These are phyloP conservation scores for Pittosporum tobira DNA, from an alignment of 129 eudicot species.

Conservation along the genomic window DNA sequence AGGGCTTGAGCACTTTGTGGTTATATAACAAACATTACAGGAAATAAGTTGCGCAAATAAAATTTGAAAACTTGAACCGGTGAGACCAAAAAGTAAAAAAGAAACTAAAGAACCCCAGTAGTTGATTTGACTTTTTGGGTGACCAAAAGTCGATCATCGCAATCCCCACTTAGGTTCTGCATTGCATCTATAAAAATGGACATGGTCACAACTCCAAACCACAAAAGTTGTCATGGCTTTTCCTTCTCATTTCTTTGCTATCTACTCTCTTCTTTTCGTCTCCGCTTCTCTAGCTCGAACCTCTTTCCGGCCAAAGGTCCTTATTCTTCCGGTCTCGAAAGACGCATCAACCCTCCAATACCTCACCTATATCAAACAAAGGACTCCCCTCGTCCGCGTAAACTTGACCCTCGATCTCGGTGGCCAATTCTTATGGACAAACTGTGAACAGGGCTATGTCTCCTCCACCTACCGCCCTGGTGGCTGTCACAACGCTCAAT, in stretches of 20 bases:
- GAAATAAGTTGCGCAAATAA: no score
- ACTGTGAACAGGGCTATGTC: constrained; percentile 27
- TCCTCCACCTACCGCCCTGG: constrained; percentile 20
- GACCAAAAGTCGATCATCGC: no score
- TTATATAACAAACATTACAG: no score
- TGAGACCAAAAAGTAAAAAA: no score
- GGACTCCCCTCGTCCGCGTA: constrained; percentile 31
- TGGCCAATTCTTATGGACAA: constrained; percentile 39
- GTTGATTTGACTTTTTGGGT: no score
- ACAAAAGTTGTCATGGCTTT: no score
- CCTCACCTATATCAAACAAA: constrained; percentile 27
- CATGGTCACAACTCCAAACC: no score
- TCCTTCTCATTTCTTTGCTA: background rate
- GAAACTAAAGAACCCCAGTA: no score
- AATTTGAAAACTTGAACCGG: no score
- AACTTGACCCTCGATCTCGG: constrained; percentile 30
- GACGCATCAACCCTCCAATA: constrained; percentile 26
- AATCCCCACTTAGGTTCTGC: no score
- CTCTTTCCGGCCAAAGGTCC: constrained; percentile 39
- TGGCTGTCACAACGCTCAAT: constrained; percentile 16
- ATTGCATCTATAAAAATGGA: no score
- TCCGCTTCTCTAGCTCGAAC: constrained; percentile 9
- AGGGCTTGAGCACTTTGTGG: no score
- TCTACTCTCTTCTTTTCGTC: constrained; percentile 8
- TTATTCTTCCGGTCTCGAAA: constrained; percentile 29